Conservation (phyloP, 108 stramenopile genomes). For the Nitzschia inconspicua region DNA sequence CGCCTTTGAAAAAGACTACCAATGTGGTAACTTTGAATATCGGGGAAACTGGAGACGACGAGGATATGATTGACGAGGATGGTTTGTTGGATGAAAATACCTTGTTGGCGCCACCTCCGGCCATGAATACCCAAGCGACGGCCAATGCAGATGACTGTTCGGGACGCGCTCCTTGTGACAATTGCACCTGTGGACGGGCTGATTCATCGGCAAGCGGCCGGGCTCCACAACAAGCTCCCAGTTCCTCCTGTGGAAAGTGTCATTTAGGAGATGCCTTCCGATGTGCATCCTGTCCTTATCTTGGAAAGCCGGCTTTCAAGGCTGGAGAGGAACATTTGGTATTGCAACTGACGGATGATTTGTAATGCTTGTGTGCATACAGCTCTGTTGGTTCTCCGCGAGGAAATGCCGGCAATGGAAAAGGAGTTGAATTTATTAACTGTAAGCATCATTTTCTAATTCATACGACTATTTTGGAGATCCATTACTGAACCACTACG, state of each 20-base stretch:
- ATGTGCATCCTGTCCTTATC: slow-evolving; percentile 95
- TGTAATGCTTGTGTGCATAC: too few relatives aligned
- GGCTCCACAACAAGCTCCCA: slow-evolving; percentile 24
- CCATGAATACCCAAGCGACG: slow-evolving; percentile 25
- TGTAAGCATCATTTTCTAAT: too few relatives aligned
- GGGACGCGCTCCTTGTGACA: slow-evolving; percentile 89
- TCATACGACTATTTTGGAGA: too few relatives aligned
- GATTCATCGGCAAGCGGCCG: slow-evolving; percentile 35
- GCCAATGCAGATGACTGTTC: slow-evolving; percentile 65
- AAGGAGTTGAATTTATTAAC: too few relatives aligned
- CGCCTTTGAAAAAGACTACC: slow-evolving; percentile 28
- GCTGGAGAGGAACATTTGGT: slow-evolving; percentile 95
- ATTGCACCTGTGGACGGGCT: slow-evolving; percentile 96
- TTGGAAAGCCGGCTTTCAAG: slow-evolving; percentile 96
- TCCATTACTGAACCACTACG: too few relatives aligned
- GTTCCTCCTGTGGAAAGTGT: slow-evolving; percentile 94
- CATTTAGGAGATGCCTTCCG: slow-evolving; percentile 97
- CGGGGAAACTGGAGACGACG: slow-evolving; percentile 26
- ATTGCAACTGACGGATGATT: slow-evolving; percentile 81
- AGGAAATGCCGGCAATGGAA: too few relatives aligned
- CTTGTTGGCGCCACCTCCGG: slow-evolving; percentile 52
- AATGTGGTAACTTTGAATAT: slow-evolving; percentile 9
- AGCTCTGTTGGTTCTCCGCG: too few relatives aligned
- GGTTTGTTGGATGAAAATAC: slow-evolving; percentile 42
- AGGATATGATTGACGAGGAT: slow-evolving; percentile 74